Evolutionary conservation across 352 stramenopile genomes (phyloP), one percentile per base, ranked within the genome.

Genomic region (Pythium vanterpoolii): DNA sequence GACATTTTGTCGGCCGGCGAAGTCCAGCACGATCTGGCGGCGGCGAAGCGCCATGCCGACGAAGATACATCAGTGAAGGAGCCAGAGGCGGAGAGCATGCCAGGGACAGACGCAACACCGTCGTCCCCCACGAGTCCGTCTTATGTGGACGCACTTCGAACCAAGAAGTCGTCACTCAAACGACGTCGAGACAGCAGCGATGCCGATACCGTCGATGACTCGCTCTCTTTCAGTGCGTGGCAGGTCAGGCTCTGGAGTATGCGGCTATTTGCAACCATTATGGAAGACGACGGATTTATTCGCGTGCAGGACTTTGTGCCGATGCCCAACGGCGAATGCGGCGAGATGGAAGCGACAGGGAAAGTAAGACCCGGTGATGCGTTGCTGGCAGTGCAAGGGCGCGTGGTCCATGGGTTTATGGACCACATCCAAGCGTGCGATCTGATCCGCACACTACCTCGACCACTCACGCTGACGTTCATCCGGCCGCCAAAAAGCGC

Each of bases 211-310:
- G 5, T 19, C 0, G 34, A 38, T 26, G 59, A 66, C 40, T 21
- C 46, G 23, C 2, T 14, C 10, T 1, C 28, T 26, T 1, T 28
- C 5, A 24, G 31, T 28, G 19, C 48, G 16, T 71, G 64, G 64
- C 27, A 65, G 0, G 75, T 93, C 34, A 66, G 51, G 42, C 55
- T 93, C 1, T 90, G 79, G 77, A 82, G 74, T 14, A 43, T 72
- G 56, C 69, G 81, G n/a, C 66, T 93, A 36, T 88, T 83, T 64
- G 69, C 83, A 9, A 81, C 77, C 24, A 89, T 93, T 46, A 76
- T 76, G 58, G 85, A 79, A 31, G 76, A 65, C 48, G 61, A 71
- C 18, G 72, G 73, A 27, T 68, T 74, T 39, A 89, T 83, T 24
- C 74, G 65, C 19, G 52, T 93, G 11, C 72, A 78, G 14, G 69